Base-by-base conservation (phyloP, 768 basidiomycete genomes). In the Leucocoprinus sp. region DNA sequence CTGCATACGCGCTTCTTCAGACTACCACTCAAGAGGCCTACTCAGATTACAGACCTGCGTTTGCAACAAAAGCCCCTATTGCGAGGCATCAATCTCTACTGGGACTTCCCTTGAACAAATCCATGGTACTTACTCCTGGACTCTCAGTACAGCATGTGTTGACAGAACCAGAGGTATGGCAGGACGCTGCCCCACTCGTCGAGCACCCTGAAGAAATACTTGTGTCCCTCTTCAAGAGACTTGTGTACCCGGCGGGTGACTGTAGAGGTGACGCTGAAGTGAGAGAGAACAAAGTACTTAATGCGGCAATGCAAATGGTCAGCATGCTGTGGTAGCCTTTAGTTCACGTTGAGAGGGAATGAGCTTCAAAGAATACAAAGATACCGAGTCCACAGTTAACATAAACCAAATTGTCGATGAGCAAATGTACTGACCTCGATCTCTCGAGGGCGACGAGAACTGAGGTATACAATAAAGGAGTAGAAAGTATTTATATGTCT, bases 111-210 rank as follows among this genome's bases (percentile, higher is more conserved):
- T 23, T 19, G 4, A 31, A n/a, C 8, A 18, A 38, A 26, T 19
- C 38, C 11, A 28, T 29, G 50, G 12, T 0, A 66, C 76, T 43
- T 55, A 84, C 80, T 48, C 80, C 75, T 14, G 82, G 82, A 18
- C 67, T 59, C 60, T 84, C 80, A 48, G 78, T 80, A 57, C 84
- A 86, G 57, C 84, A 86, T 8, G 67, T 57, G 45, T 75, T 58
- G 1, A 71, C 66, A 0, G 59, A 44, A 0, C 75, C 61, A 1
- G 70, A 66, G 50, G 74, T 76, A 40, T 71, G 69, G 60, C 83
- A 84, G 22, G 82, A 84, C 17, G 60, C 55, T 3, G 65, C 54
- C 1, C 75, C 71, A 33, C 64, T 62, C 0, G 70, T 66, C 1
- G 74, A 66, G 53, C 82, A 84, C n/a, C 76, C 67, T 1, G 80